Conservation (phyloP, 2,329 filamentous ascomycete genomes). For the Fusarium sp. region DNA sequence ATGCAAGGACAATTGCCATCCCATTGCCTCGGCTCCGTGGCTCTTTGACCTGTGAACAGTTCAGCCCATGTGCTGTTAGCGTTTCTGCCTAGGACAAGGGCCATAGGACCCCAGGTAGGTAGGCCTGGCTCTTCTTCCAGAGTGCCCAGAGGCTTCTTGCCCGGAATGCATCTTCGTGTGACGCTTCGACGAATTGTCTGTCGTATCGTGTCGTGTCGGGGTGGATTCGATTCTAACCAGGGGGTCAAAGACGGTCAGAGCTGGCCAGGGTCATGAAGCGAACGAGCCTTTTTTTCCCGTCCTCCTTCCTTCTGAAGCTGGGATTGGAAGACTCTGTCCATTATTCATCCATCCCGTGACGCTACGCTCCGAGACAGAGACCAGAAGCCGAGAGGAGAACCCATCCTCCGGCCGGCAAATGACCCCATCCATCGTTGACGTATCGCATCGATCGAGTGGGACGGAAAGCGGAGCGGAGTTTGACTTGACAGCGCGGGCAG, state of each 20-base stretch:
- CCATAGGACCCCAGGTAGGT: background rate
- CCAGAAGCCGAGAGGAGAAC: background rate
- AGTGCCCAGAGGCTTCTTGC: background rate
- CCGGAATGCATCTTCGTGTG: background rate
- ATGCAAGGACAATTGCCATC: conserved; percentile 5
- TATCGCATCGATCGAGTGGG: conserved; percentile 18
- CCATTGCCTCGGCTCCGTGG: background rate
- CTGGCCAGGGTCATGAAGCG: conserved; percentile 20
- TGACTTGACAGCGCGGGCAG: conserved; percentile 1
- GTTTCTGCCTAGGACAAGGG: background rate
- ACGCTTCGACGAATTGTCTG: background rate
- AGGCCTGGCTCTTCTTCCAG: background rate
- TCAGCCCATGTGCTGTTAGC: conserved; percentile 16
- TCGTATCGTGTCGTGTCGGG: background rate
- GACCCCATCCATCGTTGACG: conserved; percentile 3
- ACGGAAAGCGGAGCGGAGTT: conserved; percentile 14
- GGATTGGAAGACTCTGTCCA: background rate
- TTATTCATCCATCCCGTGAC: background rate
- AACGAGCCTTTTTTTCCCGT: conserved; percentile 15
- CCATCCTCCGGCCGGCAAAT: conserved; percentile 3
- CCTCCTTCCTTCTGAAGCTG: conserved; percentile 8
- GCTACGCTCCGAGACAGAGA: background rate
- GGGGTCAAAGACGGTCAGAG: conserved; percentile 7
- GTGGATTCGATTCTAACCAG: background rate
- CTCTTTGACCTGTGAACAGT: conserved; percentile 12